Evolutionary conservation across 441 rosid genomes (phyloP).

Genomic region (Lepidium campestre): DNA sequence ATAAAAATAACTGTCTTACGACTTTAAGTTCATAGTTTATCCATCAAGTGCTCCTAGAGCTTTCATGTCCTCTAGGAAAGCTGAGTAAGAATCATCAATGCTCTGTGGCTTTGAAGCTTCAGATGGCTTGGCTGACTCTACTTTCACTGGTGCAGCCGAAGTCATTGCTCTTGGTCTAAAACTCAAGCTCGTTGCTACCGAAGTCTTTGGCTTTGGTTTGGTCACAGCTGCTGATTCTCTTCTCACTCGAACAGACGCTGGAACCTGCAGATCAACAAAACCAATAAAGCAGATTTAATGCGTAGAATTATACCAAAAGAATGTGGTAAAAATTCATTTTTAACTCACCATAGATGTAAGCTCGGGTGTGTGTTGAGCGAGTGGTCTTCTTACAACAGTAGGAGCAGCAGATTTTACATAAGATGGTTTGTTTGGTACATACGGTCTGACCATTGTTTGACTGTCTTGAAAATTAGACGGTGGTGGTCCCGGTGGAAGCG

Average conservation of each 20-base stretch:
- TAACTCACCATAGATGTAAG: conserved; percentile 85
- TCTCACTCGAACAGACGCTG: conserved; percentile 88
- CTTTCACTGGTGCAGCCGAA: conserved; percentile 38
- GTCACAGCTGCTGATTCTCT: conserved; percentile 58
- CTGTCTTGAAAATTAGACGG: conserved; percentile 55
- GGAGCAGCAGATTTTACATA: conserved; percentile 94
- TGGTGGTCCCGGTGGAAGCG: conserved; percentile 95
- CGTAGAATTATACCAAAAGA: not conserved
- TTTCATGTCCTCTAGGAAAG: conserved; percentile 96
- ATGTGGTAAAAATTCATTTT: not conserved
- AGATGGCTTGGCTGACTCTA: conserved; percentile 44
- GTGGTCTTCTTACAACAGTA: conserved; percentile 92
- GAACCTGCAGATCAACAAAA: conserved; percentile 47
- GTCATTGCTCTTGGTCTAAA: conserved; percentile 26
- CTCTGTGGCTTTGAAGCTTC: conserved; percentile 56
- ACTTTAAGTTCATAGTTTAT: conserved; percentile 16
- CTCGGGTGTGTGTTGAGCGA: conserved; percentile 94
- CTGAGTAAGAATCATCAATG: conserved; percentile 77
- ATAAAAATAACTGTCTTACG: not conserved
- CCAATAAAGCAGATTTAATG: not conserved
- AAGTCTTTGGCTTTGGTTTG: conserved; percentile 68
- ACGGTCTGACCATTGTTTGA: conserved; percentile 40
- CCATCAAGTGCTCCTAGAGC: conserved; percentile 91
- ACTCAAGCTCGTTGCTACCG: conserved; percentile 27
- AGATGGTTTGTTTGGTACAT: conserved; percentile 76